Evolutionary conservation across 441 rosid genomes (phyloP).

Genomic region (Pelargonium myrrhifolium): DNA sequence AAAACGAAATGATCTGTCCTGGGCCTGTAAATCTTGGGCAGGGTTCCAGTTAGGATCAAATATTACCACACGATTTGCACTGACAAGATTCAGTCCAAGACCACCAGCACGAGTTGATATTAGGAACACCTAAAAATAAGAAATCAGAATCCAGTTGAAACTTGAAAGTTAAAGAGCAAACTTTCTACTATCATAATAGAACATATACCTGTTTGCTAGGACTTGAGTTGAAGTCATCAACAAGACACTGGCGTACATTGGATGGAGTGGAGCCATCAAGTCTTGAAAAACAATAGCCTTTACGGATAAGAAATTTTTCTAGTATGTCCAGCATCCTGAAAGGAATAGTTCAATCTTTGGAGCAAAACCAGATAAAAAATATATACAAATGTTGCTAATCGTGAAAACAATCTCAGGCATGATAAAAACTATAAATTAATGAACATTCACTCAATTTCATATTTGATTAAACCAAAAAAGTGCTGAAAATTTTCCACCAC

Average conservation of each 20-base stretch:
- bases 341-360: constrained; percentile 17
- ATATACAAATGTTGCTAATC: not conserved
- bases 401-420: not conserved
- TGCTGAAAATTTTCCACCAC: not conserved
- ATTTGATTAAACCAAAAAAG: not conserved
- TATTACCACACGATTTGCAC: constrained; percentile 91
- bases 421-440: not conserved
- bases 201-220: constrained; percentile 75
- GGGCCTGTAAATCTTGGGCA: constrained; percentile 91
- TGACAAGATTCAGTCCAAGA: constrained; percentile 90
- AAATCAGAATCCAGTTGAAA: constrained; percentile 4
- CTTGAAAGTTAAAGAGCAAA: constrained; percentile 7
- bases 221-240: constrained; percentile 82
- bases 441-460: not conserved
- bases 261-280: constrained; percentile 93
- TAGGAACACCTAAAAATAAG: constrained; percentile 59
- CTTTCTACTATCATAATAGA: constrained; percentile 6
- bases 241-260: constrained; percentile 71
- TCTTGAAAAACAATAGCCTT: constrained; percentile 79
- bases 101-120: constrained; percentile 99
- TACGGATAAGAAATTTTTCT: constrained; percentile 77
- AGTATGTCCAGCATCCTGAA: constrained; percentile 87
- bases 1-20: constrained; percentile 90
- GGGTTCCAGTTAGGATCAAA: constrained; percentile 98
- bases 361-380: constrained; percentile 5